These are phyloP conservation scores for Rhynchospora tenuis DNA, from an alignment of 176 grass and related monocot species.

Conservation along the genomic window DNA sequence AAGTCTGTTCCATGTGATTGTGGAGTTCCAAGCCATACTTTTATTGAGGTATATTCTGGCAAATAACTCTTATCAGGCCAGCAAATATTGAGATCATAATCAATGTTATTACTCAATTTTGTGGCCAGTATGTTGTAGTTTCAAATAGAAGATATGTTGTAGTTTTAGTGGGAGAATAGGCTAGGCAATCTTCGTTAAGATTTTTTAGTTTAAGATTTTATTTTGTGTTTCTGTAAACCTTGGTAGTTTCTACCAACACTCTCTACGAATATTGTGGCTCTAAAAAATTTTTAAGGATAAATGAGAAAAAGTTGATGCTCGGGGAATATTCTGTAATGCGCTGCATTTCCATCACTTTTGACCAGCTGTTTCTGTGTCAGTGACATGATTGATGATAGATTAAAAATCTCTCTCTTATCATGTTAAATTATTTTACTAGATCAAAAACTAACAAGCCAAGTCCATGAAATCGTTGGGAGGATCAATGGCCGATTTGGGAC, in stretches of 20 bases:
- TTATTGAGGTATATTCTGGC: not conserved
- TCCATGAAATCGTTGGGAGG: slow-evolving; percentile 98
- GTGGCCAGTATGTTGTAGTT: not conserved
- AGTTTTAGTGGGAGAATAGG: too few relatives aligned
- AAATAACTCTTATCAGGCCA: not conserved
- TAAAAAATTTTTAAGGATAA: slow-evolving; percentile 7
- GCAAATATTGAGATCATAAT: not conserved
- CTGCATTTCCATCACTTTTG: not conserved
- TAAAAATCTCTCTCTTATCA: not conserved
- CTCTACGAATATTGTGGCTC: not conserved
- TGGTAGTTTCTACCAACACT: too few relatives aligned
- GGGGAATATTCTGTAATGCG: not conserved
- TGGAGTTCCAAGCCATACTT: not conserved
- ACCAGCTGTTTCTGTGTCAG: not conserved
- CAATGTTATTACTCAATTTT: not conserved
- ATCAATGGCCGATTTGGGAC: slow-evolving; percentile 99
- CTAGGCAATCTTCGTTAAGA: too few relatives aligned
- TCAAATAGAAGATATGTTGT: too few relatives aligned
- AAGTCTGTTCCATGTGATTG: not conserved
- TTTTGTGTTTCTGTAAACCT: too few relatives aligned
- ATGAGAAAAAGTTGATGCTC: not conserved
- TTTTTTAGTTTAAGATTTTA: too few relatives aligned
- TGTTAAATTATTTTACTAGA: slow-evolving; percentile 34
- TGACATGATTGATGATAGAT: not conserved
- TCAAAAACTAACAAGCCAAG: slow-evolving; percentile 99